Evolutionary conservation across 805 yeast species (phyloP), one percentile per base, ranked within the genome.

Genomic region (Schwanniomyces pseudopolymorphus): DNA sequence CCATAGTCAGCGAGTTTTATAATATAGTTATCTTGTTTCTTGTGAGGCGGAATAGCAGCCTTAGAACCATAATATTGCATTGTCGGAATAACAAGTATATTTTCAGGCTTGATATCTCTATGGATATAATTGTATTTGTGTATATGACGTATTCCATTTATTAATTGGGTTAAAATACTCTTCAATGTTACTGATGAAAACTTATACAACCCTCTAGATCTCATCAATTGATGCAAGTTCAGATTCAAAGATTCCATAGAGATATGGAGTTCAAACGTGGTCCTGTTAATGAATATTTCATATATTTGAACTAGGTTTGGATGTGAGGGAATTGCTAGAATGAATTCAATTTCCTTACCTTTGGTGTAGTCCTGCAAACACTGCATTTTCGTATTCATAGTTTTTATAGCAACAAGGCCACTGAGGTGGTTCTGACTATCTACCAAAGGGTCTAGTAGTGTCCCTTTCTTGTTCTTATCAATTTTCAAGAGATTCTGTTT

Each of bases 21-120:
- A 13, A 86, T 77, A 55, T 83, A 87, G 20, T 70, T 63, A 49
- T 77, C 77, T 31, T 59, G 51, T 54, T 51, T 69, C 61, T 61
- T 66, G 64, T 49, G 56, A 37, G 53, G 59, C 1, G 84, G 84
- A 16, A 78, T 61, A 20, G 61, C 56, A 8, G 53, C 57, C 41
- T 58, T 63, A 9, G 66, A 53, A 2, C 79, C 79, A 61, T 78
- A 85, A 57, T 77, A 85, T 42, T 74, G 74, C 33, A 67, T 64
- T 5, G 85, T 67, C 19, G 84, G 81, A 31, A 83, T 74, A 4
- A 91, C 80, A 54, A 92, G 76, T 21, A 92, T 85, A 64, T 92
- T 92, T 59, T 92, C 97, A 0, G 99, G 98, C 65, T 92, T 92
- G 41, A 92, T 77, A 70, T 92, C 99, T 47, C 99, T 78, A 63